These are phyloP conservation scores for Edaphochlamys debaryana DNA, from an alignment of 139 green algal genomes.

Conservation along the genomic window DNA sequence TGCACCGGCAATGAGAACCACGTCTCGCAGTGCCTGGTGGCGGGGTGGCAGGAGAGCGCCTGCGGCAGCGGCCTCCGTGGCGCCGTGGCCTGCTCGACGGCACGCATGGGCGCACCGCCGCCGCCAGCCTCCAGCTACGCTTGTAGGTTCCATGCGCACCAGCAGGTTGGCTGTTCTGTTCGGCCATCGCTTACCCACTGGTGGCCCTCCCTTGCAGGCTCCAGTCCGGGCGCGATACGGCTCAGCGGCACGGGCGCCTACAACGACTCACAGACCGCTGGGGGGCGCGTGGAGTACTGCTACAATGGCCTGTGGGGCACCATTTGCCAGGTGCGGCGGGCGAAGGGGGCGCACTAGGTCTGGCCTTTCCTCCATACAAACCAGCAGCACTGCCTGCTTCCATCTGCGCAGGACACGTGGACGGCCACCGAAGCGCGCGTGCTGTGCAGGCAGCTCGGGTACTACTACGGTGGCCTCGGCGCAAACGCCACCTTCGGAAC, in stretches of 20 bases:
- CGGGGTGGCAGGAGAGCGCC: background rate
- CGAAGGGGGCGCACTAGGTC: too few species aligned
- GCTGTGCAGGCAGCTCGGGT: slow-evolving; percentile 1
- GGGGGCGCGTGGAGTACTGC: slow-evolving; percentile 27
- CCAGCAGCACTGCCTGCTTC: background rate
- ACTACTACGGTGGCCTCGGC: background rate
- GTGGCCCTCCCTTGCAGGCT: too few species aligned
- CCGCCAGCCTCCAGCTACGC: background rate
- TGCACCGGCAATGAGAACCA: slow-evolving; percentile 13
- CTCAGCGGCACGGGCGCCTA: too few species aligned
- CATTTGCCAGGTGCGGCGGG: background rate
- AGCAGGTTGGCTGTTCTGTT: too few species aligned
- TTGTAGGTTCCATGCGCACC: too few species aligned
- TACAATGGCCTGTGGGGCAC: slow-evolving; percentile 28
- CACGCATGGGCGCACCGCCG: background rate
- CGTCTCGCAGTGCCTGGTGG: background rate
- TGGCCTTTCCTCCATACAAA: background rate
- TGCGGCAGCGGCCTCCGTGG: background rate
- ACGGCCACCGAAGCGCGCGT: background rate
- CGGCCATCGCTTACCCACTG: too few species aligned
- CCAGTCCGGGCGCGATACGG: too few species aligned
- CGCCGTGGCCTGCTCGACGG: background rate
- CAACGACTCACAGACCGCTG: background rate
- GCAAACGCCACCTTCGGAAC: background rate
- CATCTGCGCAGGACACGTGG: background rate